Conservation (phyloP, 2,329 filamentous ascomycete species). For the Dactylonectria estremocensis region DNA sequence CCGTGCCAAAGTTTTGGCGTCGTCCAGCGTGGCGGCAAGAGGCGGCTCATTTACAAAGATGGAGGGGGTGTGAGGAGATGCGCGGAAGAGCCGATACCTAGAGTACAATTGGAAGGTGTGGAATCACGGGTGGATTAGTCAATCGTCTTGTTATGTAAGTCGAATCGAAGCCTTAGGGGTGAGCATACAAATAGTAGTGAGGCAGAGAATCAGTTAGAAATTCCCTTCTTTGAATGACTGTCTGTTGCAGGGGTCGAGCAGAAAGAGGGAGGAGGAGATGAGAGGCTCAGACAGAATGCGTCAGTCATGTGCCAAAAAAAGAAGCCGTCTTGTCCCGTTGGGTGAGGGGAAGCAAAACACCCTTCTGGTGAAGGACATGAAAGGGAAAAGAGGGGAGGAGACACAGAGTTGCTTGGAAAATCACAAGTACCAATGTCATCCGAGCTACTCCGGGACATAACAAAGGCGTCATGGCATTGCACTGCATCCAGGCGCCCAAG, state of each 20-base stretch:
- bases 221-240: too few species aligned
- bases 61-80: constrained; percentile 22
- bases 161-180: too few species aligned
- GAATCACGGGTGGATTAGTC: constrained; percentile 13
- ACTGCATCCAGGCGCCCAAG: neutral
- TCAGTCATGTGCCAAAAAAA: too few species aligned
- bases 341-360: neutral
- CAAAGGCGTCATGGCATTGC: constrained; percentile 4
- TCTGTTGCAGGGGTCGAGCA: neutral
- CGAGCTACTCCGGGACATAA: neutral
- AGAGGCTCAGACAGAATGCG: neutral
- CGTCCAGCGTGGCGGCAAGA: constrained; percentile 24
- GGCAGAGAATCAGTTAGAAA: neutral
- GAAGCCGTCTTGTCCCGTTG: neutral
- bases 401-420: constrained; percentile 16
- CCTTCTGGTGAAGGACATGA: constrained; percentile 17
- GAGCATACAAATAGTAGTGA: neutral
- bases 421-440: constrained; percentile 1
- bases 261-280: neutral
- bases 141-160: constrained; percentile 6
- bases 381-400: constrained; percentile 19
- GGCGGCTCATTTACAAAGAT: constrained; percentile 20
- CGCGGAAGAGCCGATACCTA: constrained; percentile 3
- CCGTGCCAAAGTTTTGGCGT: neutral
- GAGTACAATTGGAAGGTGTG: neutral